These are phyloP conservation scores for Leucoagaricus sp. DNA, from an alignment of 1,284 basidiomycete genomes.

Conservation along the genomic window DNA sequence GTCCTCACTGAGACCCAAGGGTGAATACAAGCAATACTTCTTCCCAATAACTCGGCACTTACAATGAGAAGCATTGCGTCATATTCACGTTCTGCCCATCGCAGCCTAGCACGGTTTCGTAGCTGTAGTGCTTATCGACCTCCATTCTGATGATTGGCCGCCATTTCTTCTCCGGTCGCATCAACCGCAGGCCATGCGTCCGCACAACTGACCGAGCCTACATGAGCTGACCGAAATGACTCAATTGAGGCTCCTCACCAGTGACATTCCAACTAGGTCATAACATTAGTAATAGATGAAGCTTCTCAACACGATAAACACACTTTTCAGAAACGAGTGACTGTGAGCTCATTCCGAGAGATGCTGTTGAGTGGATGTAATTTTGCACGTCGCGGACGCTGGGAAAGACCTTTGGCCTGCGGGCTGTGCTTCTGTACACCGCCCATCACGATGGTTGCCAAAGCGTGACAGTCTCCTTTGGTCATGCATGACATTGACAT, in stretches of 20 bases:
- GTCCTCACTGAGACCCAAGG: conserved; percentile 35
- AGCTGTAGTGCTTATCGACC: conserved; percentile 45
- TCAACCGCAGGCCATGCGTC: conserved; percentile 43
- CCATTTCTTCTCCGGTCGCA: conserved; percentile 58
- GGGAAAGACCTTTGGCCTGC: neutral
- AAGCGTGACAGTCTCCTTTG: neutral
- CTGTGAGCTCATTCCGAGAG: neutral
- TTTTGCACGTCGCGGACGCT: neutral
- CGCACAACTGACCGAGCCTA: conserved; percentile 39
- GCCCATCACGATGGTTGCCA: neutral
- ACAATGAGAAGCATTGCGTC: conserved; percentile 55
- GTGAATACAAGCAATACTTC: neutral
- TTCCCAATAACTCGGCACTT: conserved; percentile 24
- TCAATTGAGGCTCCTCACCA: neutral
- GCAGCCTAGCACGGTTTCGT: conserved; percentile 59
- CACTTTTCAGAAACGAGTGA: neutral
- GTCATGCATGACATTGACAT: neutral
- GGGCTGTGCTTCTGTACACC: conserved; percentile 4
- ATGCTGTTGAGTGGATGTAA: neutral
- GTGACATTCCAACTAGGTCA: conserved; percentile 5
- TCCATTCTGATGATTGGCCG: conserved; percentile 60
- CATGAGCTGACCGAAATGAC: neutral
- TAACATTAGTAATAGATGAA: neutral
- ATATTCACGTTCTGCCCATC: conserved; percentile 72
- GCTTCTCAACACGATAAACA: neutral